A percentile compares a stretch with the other conserved stretches of the same genome.
Evolutionary conservation across 768 basidiomycete species (phyloP).

Genomic region (Xerocomus brunneocitrinus): DNA sequence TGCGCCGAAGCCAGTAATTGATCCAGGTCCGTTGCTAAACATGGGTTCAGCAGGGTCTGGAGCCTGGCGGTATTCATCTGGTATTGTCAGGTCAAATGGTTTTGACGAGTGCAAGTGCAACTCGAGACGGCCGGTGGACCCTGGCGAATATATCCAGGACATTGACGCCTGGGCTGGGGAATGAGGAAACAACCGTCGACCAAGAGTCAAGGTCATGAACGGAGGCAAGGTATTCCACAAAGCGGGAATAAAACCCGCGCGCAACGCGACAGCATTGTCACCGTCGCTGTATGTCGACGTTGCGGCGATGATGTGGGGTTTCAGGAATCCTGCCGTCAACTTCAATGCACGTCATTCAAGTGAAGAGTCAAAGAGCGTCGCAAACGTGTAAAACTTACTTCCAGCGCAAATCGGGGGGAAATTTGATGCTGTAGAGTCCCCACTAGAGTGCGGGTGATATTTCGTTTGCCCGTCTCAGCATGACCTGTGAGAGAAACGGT

Average conservation of each 20-base stretch:
- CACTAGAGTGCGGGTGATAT: constrained; percentile 41
- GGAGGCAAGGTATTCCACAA: constrained; percentile 33
- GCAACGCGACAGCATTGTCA: constrained; percentile 41
- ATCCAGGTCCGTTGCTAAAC: constrained; percentile 36
- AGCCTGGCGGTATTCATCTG: constrained; percentile 21
- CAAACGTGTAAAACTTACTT: constrained; percentile 33
- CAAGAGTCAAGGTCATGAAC: constrained; percentile 40
- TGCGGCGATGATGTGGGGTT: constrained; percentile 39
- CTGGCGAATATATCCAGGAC: constrained; percentile 24
- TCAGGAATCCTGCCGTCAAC: constrained; percentile 39
- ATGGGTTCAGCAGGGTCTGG: constrained; percentile 21
- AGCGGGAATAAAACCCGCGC: constrained; percentile 34
- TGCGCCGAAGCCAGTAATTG: constrained; percentile 47
- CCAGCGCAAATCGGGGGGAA: constrained; percentile 56
- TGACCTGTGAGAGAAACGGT: constrained; percentile 37
- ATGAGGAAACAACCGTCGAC: constrained; percentile 49
- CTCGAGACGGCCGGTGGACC: constrained; percentile 30
- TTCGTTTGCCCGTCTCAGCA: constrained; percentile 25
- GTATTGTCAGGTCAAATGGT: constrained; percentile 32
- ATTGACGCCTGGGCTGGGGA: constrained; percentile 45
- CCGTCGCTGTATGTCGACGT: constrained; percentile 47
- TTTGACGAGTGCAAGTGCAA: constrained; percentile 42
- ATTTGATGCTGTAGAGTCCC: constrained; percentile 76
- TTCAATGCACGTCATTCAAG: constrained; percentile 22
- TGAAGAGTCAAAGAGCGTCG: constrained; percentile 8